Evolutionary conservation across 192 early-diverging fungal genomes (phyloP), one percentile per base, ranked within the genome.

Genomic region (Chytriomyces sp.): DNA sequence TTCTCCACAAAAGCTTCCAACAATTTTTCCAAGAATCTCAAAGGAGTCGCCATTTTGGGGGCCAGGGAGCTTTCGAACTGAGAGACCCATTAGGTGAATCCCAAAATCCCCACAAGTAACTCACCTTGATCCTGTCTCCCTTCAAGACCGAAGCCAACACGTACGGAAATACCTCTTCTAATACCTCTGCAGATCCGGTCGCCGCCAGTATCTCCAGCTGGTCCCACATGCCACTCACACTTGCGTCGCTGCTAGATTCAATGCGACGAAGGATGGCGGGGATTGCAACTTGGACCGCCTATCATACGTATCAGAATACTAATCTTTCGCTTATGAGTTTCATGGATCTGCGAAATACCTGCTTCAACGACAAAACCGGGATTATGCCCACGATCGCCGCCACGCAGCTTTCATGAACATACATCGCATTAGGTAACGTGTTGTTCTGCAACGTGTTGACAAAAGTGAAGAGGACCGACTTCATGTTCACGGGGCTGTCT

Each of bases 191-290:
- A 33, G 73, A 74, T 14, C 49, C 65, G 0, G 78, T 82, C 38
- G 81, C 64, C 1, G 77, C 80, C 36, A 84, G 70, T 60, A 77
- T 67, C 22, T 81, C 82, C 10, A 87, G 74, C 5, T 49, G 37
- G 33, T 84, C 75, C 80, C 81, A 85, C 32, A 85, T 58, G 10
- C 82, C 49, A 17, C 65, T 44, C 1, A 54, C 22, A 60, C 76
- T 30, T 76, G 56, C 25, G 56, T 25, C 31, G 32, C 30, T 26
- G 33, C 53, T 31, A 36, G 70, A 17, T 40, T 77, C 68, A 32
- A 84, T 66, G 25, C 64, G 36, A 22, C 74, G 62, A 17, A 58
- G 52, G 14, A 84, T 73, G 14, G 78, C 77, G 7, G 82, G 81
- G 31, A 84, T 78, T 2, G 73, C 82, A 36, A 78, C 67, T 73